These are phyloP conservation scores for Aspergillus carlsbadensis DNA, from an alignment of 495 filamentous ascomycete genomes.

Conservation along the genomic window DNA sequence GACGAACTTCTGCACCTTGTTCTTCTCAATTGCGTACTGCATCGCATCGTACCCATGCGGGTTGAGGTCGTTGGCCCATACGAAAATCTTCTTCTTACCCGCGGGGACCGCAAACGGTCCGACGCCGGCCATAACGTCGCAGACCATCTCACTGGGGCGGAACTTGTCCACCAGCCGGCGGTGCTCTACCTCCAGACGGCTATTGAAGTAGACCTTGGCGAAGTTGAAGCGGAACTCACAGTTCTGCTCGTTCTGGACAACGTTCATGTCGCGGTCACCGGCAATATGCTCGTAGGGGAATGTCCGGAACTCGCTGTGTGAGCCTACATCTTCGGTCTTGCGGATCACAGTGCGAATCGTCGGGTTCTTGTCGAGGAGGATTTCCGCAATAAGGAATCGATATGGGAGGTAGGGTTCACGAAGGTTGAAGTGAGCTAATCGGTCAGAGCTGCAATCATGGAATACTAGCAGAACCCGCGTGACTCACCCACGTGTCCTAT, in stretches of 20 bases:
- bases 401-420: slow-evolving; percentile 76
- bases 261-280: slow-evolving; percentile 75
- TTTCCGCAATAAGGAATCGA: slow-evolving; percentile 76
- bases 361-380: slow-evolving; percentile 85
- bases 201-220: slow-evolving; percentile 97
- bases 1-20: slow-evolving; percentile 80
- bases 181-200: slow-evolving; percentile 84
- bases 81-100: slow-evolving; percentile 84
- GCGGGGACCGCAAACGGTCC: slow-evolving; percentile 94
- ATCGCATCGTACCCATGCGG: slow-evolving; percentile 79
- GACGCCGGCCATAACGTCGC: slow-evolving; percentile 97
- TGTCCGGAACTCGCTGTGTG: slow-evolving; percentile 82
- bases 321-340: slow-evolving; percentile 85
- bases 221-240: slow-evolving; percentile 52
- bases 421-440: slow-evolving; percentile 81
- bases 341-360: slow-evolving; percentile 87
- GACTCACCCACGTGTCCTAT: slow-evolving; percentile 81
- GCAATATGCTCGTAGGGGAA: slow-evolving; percentile 92
- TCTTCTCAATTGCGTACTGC: slow-evolving; percentile 63
- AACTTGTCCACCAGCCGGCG: slow-evolving; percentile 76
- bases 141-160: slow-evolving; percentile 79
- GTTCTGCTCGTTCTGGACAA: slow-evolving; percentile 61
- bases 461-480: slow-evolving; percentile 3
- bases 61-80: slow-evolving; percentile 97
- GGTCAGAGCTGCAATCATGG: slow-evolving; percentile 12